Evolutionary conservation across 306 rosid genomes (phyloP), one percentile per base, ranked within the genome.

Genomic region (Mimosa bimucronata): DNA sequence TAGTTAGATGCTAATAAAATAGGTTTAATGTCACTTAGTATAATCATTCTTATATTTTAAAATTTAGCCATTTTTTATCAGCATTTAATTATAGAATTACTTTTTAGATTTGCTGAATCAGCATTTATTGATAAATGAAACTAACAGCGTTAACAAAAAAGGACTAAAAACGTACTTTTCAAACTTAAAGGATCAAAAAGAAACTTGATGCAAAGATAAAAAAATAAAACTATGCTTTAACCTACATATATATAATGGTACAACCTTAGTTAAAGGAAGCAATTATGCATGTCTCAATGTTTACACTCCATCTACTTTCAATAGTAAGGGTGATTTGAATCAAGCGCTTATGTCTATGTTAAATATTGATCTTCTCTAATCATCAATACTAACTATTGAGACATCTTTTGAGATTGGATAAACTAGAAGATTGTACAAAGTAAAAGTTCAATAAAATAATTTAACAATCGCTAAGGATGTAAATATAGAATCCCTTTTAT

Each of bases 251-350:
- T 74, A 31, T 52, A 52, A 76, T 50, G 44, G 48, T 45, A 74
- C 8, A 74, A 76, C 57, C 23, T 71, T 15, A 10, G 16, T 28
- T 7, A 11, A 57, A 78, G 72, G 42, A 48, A 60, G 15, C 14
- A 58, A 78, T n/a, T 42, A 61, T 53, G 61, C 65, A 75, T 29
- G 62, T 34, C 31, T 28, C 65, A 71, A 73, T 25, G 53, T 60
- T 41, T 38, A 12, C 31, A 25, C 48, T 66, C 66, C 34, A 44
- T 29, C 75, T 64, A 30, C 69, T 30, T 5, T 41, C 61, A 74
- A 15, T 30, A 50, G 2, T 40, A 67, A 64, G 34, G 53, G 57
- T 44, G 29, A 58, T 58, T 58, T 13, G 26, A 68, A 52, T 57
- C 73, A 45, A 44, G 46, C 28, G 15, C 15, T 68, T 16, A 58